Percentiles rank a stretch among this genome's conserved stretches.
These are phyloP conservation scores for Sugiyamaella pinicola DNA, from an alignment of 1,139 yeast genomes.

Conservation along the genomic window DNA sequence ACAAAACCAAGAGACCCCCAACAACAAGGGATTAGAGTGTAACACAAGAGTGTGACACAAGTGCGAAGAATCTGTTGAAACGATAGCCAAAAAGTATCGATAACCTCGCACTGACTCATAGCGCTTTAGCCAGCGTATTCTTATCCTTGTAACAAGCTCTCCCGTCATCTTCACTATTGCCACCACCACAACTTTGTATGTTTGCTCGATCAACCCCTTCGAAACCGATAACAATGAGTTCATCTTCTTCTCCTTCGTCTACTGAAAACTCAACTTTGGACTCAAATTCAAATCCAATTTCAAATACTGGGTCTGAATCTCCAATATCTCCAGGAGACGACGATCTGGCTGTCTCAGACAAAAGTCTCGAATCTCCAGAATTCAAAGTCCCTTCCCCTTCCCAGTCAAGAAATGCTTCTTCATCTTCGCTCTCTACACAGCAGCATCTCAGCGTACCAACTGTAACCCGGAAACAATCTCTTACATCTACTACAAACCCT, in stretches of 20 bases:
- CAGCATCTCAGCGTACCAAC: neutral
- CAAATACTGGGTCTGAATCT: neutral
- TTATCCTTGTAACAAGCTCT: too few relatives aligned
- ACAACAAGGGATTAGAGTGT: too few relatives aligned
- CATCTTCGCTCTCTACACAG: neutral
- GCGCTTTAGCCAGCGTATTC: too few relatives aligned
- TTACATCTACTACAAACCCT: conserved; percentile 8
- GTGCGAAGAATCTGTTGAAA: too few relatives aligned
- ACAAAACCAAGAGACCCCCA: too few relatives aligned
- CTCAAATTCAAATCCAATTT: neutral
- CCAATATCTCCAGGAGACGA: neutral
- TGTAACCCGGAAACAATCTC: conserved; percentile 3
- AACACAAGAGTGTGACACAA: too few relatives aligned
- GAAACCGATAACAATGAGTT: neutral
- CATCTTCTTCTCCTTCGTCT: neutral
- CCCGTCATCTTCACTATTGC: too few relatives aligned
- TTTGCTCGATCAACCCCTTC: neutral
- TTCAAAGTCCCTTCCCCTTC: conserved; percentile 5
- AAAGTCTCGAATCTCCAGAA: neutral
- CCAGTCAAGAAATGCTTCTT: neutral
- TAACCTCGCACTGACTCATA: too few relatives aligned
- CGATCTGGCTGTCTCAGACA: too few relatives aligned
- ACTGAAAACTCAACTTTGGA: neutral
- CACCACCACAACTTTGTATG: too few relatives aligned
- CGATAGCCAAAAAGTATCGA: too few relatives aligned